Evolutionary conservation across 2,329 filamentous ascomycete species (phyloP).

Genomic region (Colletotrichum brevisporum): DNA sequence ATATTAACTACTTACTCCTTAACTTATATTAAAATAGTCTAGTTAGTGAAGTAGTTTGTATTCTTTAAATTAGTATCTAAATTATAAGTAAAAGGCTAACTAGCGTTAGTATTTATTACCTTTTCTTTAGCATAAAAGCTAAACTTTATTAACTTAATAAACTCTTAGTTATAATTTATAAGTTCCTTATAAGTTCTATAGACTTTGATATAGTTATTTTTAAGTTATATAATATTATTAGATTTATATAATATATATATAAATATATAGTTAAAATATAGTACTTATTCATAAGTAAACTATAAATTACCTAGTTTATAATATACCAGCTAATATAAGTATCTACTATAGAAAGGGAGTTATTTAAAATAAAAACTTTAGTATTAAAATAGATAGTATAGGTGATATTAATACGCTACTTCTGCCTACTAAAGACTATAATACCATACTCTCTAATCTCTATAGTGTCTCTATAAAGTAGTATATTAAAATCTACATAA

Average conservation of each 20-base stretch:
- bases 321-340: constrained; percentile 80
- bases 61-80: no score
- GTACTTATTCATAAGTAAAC: constrained; percentile 88
- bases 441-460: constrained; percentile 97
- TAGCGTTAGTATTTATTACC: no score
- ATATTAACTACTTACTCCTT: no score
- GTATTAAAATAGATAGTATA: constrained; percentile 80
- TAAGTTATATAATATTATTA: constrained; percentile 93
- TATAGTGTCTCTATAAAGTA: constrained; percentile 87
- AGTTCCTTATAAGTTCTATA: no score
- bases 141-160: no score
- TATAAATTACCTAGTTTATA: constrained; percentile 93
- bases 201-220: constrained; percentile 84
- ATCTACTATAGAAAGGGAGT: constrained; percentile 77
- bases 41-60: no score
- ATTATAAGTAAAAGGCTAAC: no score
- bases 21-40: no score
- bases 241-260: constrained; percentile 91
- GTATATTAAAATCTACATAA: constrained; percentile 87
- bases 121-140: no score
- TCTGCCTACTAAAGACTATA: constrained; percentile 94
- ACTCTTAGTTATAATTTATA: no score
- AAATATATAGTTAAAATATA: no score
- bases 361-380: constrained; percentile 77
- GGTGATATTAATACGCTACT: constrained; percentile 95